phyloP scores from a whole-genome alignment of 139 green algal genomes.

The Chlorella ohadii region DNA sequence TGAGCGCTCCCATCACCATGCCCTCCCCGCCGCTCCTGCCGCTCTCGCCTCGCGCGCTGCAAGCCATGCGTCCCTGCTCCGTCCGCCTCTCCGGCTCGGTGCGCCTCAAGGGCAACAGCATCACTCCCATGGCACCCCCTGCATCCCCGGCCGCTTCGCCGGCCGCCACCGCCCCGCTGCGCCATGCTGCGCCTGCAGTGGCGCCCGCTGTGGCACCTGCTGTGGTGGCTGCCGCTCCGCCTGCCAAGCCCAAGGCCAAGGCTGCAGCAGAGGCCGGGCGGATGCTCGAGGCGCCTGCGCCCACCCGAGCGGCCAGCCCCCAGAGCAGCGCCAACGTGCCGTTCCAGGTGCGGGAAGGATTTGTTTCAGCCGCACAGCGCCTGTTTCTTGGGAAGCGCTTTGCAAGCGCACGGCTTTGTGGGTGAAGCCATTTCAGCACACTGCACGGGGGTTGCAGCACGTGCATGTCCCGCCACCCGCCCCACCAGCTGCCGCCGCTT shows the following conservation, averaged over 20 bases:
- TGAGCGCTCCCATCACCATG: too few species aligned
- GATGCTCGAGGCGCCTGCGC: not conserved
- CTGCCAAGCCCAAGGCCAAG: not conserved
- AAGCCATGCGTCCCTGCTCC: slow-evolving; percentile 7
- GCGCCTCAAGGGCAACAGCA: not conserved
- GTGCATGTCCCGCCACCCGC: too few species aligned
- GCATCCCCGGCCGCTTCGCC: not conserved
- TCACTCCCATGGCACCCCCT: not conserved
- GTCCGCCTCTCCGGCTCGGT: slow-evolving; percentile 5
- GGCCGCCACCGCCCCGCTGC: not conserved
- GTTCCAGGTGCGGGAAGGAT: not conserved
- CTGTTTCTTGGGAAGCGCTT: too few species aligned
- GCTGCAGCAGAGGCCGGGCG: not conserved
- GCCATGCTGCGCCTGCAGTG: not conserved
- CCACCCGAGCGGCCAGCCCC: not conserved
- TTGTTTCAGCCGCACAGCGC: too few species aligned
- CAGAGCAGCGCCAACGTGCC: not conserved
- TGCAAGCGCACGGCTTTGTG: too few species aligned
- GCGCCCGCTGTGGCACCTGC: not conserved
- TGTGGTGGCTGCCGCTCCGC: not conserved
- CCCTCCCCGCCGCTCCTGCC: not conserved
- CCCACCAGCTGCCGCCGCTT: not conserved
- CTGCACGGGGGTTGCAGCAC: too few species aligned
- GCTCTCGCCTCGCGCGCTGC: not conserved
- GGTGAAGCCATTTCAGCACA: too few species aligned